phyloP scores from a whole-genome alignment of 257 asterid genomes.

The Linderniella brevidens region DNA sequence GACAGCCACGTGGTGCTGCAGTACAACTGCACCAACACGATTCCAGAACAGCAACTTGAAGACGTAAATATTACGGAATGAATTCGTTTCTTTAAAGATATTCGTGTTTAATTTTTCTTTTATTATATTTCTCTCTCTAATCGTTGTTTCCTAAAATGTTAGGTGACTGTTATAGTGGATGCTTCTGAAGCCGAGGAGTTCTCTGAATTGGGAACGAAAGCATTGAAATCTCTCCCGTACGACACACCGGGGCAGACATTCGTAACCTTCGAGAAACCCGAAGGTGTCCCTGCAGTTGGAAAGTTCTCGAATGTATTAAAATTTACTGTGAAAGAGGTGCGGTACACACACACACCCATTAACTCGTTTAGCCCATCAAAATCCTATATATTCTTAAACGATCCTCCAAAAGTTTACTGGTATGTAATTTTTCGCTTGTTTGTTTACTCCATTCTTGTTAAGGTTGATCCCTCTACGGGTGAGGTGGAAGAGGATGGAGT shows the following conservation, averaged over 20 bases:
- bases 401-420: background rate
- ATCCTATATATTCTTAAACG: background rate
- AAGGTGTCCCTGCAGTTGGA: conserved; percentile 85
- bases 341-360: too few species aligned
- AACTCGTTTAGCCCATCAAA: background rate
- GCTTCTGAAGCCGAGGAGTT: conserved; percentile 96
- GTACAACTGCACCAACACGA: conserved; percentile 93
- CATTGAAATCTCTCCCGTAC: conserved; percentile 70
- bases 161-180: conserved; percentile 91
- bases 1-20: conserved; percentile 84
- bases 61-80: conserved; percentile 26
- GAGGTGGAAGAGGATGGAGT: conserved; percentile 94
- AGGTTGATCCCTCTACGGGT: conserved; percentile 93
- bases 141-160: conserved; percentile 11
- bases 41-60: conserved; percentile 86
- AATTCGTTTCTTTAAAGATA: background rate
- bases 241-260: conserved; percentile 86
- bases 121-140: background rate
- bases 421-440: background rate
- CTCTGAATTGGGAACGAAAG: conserved; percentile 73
- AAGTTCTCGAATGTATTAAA: conserved; percentile 74
- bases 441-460: conserved; percentile 2
- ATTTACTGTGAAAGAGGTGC: conserved; percentile 90
- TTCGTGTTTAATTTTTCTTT: background rate
- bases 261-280: conserved; percentile 93